phyloP scores from a whole-genome alignment of 75 land plant species.

The Selaginella tamariscina region DNA sequence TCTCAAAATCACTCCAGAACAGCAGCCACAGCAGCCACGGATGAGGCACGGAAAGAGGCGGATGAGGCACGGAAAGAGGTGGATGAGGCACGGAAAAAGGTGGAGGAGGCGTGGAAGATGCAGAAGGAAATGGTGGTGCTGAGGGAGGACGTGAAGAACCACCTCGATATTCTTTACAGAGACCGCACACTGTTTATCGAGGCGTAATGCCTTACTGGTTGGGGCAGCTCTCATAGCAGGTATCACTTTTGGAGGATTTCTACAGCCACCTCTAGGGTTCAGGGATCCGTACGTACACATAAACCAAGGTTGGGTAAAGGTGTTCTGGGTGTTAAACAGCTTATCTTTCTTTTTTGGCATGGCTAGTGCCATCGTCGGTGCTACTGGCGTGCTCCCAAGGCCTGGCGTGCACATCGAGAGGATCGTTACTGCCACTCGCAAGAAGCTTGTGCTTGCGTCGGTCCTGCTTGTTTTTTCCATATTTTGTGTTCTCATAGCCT shows the following conservation, averaged over 20 bases:
- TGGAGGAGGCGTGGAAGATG: background rate
- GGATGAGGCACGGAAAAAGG: background rate
- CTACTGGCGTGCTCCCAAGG: slow-evolving; percentile 13
- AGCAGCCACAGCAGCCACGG: too few relatives aligned
- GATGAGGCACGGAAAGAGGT: too few relatives aligned
- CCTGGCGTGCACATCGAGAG: slow-evolving; percentile 13
- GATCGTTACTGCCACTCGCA: slow-evolving; percentile 12
- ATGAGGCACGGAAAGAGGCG: too few relatives aligned
- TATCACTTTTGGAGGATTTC: slow-evolving; percentile 20
- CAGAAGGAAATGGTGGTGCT: slow-evolving; percentile 10
- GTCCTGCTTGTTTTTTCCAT: slow-evolving; percentile 16
- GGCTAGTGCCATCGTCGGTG: too few relatives aligned
- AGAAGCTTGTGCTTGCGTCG: slow-evolving; percentile 9
- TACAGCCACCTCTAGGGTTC: slow-evolving; percentile 23
- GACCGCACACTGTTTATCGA: slow-evolving; percentile 19
- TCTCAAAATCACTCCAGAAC: too few relatives aligned
- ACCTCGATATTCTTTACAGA: slow-evolving; percentile 18
- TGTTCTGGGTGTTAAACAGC: slow-evolving; percentile 19
- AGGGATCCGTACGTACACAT: background rate
- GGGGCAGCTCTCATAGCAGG: slow-evolving; percentile 23
- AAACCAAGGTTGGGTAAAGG: background rate
- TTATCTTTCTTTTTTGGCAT: too few relatives aligned
- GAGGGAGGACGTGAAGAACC: slow-evolving; percentile 15
- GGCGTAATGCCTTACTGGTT: slow-evolving; percentile 19
- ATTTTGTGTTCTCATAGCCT: slow-evolving; percentile 16